Percentiles rank a stretch among this genome's conserved stretches.
Evolutionary conservation across 2,329 filamentous ascomycete genomes (phyloP).

Genomic region (Arthrinium phaeospermum): DNA sequence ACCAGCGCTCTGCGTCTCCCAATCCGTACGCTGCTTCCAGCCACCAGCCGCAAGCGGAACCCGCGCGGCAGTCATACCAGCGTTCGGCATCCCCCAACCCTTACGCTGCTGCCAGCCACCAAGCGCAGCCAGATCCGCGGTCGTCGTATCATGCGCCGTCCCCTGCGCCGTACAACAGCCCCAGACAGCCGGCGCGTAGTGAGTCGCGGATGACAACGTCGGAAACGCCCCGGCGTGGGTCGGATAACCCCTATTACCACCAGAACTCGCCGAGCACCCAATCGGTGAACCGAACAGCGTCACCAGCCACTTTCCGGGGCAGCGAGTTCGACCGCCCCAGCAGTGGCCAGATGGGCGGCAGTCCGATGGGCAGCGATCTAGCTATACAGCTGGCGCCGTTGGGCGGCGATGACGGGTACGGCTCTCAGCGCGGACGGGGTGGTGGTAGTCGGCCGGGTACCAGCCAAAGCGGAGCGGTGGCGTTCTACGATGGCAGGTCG

Average conservation of each 20-base stretch:
- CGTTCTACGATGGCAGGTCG: slow-evolving; percentile 59
- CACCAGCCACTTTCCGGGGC: slow-evolving; percentile 52
- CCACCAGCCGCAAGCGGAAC: background rate
- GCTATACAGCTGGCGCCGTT: slow-evolving; percentile 70
- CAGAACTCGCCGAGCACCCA: slow-evolving; percentile 56
- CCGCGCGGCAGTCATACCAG: slow-evolving; percentile 29
- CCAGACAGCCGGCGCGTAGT: slow-evolving; percentile 34
- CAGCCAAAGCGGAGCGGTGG: slow-evolving; percentile 57
- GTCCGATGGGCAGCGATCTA: slow-evolving; percentile 61
- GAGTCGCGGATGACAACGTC: slow-evolving; percentile 43
- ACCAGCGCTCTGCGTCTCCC: slow-evolving; percentile 29
- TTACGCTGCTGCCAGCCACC: slow-evolving; percentile 20
- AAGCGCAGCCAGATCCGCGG: background rate
- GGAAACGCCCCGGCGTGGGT: slow-evolving; percentile 51
- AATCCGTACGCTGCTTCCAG: slow-evolving; percentile 25
- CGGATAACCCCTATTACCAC: slow-evolving; percentile 57
- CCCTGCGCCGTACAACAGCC: background rate
- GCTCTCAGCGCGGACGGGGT: slow-evolving; percentile 47
- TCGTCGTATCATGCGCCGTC: background rate
- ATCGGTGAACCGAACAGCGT: slow-evolving; percentile 48
- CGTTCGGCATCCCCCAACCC: slow-evolving; percentile 69
- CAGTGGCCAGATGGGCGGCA: slow-evolving; percentile 51
- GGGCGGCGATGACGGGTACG: slow-evolving; percentile 63
- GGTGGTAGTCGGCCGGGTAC: slow-evolving; percentile 54
- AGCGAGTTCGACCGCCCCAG: slow-evolving; percentile 54